phyloP scores from a whole-genome alignment of 345 rosid genomes.

The Melastoma malabathricum region DNA sequence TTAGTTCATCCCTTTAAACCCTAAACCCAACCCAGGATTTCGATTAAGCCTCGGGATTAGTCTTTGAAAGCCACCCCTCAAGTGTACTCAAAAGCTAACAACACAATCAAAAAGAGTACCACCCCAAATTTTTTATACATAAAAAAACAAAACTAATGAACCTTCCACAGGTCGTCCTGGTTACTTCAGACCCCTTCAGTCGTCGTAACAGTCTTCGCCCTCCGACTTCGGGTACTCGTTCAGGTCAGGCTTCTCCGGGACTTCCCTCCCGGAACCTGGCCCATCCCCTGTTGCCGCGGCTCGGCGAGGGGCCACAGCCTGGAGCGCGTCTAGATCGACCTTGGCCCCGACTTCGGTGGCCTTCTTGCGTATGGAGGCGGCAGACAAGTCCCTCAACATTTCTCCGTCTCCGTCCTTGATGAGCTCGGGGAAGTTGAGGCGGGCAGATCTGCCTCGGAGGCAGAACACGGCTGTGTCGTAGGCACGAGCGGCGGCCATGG shows the following conservation, averaged over 20 bases:
- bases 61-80: no score
- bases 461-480: conserved; percentile 52
- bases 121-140: no score
- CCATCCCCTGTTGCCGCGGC: conserved; percentile 11
- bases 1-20: no score
- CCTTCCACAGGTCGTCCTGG: no score
- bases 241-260: conserved; percentile 30
- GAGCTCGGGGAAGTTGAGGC: conserved; percentile 50
- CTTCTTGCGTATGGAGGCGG: conserved; percentile 43
- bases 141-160: no score
- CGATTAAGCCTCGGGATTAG: no score
- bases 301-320: conserved; percentile 11
- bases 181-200: conserved; percentile 5
- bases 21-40: no score
- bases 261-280: background rate
- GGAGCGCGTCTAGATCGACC: conserved; percentile 27
- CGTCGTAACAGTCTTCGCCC: conserved; percentile 16
- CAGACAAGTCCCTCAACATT: conserved; percentile 19
- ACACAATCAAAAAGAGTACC: no score
- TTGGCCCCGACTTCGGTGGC: conserved; percentile 58
- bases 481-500: conserved; percentile 54
- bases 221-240: conserved; percentile 36
- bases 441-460: conserved; percentile 44
- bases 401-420: conserved; percentile 26
- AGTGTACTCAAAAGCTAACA: no score